These are phyloP conservation scores for Curvularia verruculosa DNA, from an alignment of 2,329 filamentous ascomycete species.

Conservation along the genomic window DNA sequence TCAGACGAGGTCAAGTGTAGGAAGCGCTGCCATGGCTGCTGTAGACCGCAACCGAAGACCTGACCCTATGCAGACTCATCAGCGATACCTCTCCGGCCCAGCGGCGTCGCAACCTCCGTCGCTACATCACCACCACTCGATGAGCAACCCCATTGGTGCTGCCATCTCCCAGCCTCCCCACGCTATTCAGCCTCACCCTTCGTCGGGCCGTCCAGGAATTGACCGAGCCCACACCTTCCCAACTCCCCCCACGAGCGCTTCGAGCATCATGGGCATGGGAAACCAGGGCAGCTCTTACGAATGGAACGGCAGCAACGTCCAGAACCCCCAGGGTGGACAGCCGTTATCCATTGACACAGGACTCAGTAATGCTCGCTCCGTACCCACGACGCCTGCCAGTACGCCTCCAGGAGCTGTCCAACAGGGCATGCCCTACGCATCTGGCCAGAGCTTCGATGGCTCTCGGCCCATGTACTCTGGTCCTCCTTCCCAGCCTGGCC, in stretches of 20 bases:
- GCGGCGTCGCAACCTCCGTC: conserved; percentile 68
- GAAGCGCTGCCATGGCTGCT: conserved; percentile 73
- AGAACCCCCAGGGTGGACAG: conserved; percentile 64
- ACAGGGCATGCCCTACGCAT: conserved; percentile 79
- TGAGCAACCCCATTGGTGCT: conserved; percentile 65
- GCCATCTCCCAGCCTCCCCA: conserved; percentile 71
- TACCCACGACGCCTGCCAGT: conserved; percentile 88
- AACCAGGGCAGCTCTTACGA: conserved; percentile 77
- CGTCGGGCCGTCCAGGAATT: conserved; percentile 65
- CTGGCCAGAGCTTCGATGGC: conserved; percentile 73
- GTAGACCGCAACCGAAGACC: conserved; percentile 64
- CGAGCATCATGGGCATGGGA: conserved; percentile 79
- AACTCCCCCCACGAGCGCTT: conserved; percentile 91
- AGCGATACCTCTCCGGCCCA: conserved; percentile 64
- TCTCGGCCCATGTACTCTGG: conserved; percentile 80
- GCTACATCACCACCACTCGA: conserved; percentile 72
- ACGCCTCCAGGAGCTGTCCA: conserved; percentile 84
- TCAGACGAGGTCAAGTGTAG: conserved; percentile 78
- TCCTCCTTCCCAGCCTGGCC: conserved; percentile 67
- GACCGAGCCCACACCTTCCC: conserved; percentile 93
- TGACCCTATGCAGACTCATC: conserved; percentile 51
- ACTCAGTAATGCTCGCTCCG: conserved; percentile 78
- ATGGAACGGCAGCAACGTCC: conserved; percentile 65
- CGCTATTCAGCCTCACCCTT: conserved; percentile 66
- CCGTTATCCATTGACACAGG: conserved; percentile 81